A percentile compares a stretch with the other conserved stretches of the same genome.
Conservation (phyloP, 768 basidiomycete species). For the Boletus edulis region DNA sequence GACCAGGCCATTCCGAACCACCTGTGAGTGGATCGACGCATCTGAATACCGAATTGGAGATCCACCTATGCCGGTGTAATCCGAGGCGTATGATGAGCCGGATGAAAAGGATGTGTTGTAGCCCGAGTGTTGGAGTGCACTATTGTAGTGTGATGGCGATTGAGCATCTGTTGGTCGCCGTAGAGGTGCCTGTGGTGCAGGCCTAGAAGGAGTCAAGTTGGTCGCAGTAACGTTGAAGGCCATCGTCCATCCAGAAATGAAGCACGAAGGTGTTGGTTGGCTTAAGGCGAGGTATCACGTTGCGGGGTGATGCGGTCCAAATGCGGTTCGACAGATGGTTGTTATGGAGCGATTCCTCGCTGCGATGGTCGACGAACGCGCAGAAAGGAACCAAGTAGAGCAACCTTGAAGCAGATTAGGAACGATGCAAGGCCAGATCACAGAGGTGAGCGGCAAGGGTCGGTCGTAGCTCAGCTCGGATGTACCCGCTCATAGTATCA, state of each 20-base stretch:
- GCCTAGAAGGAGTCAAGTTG: conserved; percentile 73
- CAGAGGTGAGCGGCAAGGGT: not conserved
- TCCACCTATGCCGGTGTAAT: conserved; percentile 82
- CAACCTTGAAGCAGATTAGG: not conserved
- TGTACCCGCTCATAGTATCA: conserved; percentile 29
- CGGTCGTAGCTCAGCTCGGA: conserved; percentile 22
- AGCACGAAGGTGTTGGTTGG: conserved; percentile 10
- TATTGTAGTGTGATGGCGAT: conserved; percentile 29
- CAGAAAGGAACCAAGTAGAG: not conserved
- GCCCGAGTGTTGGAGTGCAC: conserved; percentile 49
- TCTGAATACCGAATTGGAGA: conserved; percentile 60
- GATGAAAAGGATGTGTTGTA: conserved; percentile 60
- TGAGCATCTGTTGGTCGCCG: conserved; percentile 44
- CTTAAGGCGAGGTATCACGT: no score
- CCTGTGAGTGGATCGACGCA: conserved; percentile 34
- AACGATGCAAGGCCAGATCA: not conserved
- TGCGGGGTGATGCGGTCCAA: not conserved
- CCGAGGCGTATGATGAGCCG: conserved; percentile 57
- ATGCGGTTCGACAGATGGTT: not conserved
- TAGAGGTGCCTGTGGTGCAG: conserved; percentile 69
- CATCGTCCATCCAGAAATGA: conserved; percentile 33
- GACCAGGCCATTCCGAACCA: conserved; percentile 71
- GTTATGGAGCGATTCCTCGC: not conserved
- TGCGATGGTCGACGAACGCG: conserved; percentile 5
- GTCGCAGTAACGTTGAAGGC: conserved; percentile 49